Base-by-base conservation (phyloP, 1,284 basidiomycete species). In the Trametes versicolor region DNA sequence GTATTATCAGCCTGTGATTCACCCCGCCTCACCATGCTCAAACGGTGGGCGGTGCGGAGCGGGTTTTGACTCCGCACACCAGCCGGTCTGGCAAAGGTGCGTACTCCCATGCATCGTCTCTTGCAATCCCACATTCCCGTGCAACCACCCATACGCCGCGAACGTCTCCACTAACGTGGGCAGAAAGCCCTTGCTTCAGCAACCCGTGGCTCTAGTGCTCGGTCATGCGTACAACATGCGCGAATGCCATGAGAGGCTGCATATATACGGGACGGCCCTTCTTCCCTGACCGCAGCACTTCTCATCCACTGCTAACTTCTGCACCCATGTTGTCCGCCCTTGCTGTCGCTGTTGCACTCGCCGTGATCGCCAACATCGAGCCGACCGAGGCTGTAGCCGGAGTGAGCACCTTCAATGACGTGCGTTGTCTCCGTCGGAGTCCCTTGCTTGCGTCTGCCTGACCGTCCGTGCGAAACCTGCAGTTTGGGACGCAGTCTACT, bases 351-450 rank as follows among this genome's bases (percentile, higher is more conserved):
- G 47, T 53, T 17, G 58, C 32, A 0, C 34, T 63, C 17, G 43
- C 47, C 21, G 50, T 65, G 19, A 58, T 63, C 1, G 39, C 60
- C 17, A 47, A 53, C 29, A 50, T 68, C n/a, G 60, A 60, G 25
- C 34, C 41, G 4, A 66, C 64, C 9, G 25, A 32, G 4, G 70
- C 71, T 2, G 73, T 72, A 1, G 52, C 71, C 2, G 68, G 71
- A 0, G 70, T 80, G 62, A 64, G 79, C 60, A 55, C 79, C 63
- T 70, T 74, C 77, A 72, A 80, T 68, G 62, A 79, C 69, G 66
- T 79, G 67, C 3, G 72, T 68, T 17, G 71, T 61, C 6, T 8
- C 27, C 6, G 5, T 15, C 12, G 32, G 37, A 34, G 3, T 48
- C 37, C 7, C 23, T 29, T 34, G 53, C 23, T n/a, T 32, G 43